Percentiles rank a stretch among this genome's conserved stretches.
Conservation (phyloP, 345 rosid species). For the Sonneratia caseolaris region DNA sequence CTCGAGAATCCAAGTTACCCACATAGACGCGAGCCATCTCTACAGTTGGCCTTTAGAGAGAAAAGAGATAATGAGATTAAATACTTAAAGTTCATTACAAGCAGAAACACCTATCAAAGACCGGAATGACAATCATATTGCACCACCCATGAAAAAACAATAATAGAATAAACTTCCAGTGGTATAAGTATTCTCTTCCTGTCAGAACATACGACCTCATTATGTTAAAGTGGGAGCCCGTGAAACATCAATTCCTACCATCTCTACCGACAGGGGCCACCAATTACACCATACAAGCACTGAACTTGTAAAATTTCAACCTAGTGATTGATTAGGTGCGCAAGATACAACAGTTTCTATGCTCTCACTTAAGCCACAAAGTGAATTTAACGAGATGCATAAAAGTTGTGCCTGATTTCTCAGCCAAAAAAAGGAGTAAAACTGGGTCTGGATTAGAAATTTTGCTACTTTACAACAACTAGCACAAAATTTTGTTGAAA, state of each 20-base stretch:
- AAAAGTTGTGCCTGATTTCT: background rate
- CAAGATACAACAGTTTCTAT: no score
- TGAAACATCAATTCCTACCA: no score
- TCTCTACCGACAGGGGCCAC: no score
- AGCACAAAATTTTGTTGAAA: no score
- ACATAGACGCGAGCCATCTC: slow-evolving; percentile 2
- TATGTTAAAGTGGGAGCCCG: no score
- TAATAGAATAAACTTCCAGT: no score
- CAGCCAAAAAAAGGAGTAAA: background rate
- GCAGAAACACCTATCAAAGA: background rate
- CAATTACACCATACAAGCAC: no score
- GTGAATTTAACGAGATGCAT: background rate
- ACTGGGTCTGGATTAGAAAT: background rate
- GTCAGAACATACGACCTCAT: no score
- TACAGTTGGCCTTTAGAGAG: background rate
- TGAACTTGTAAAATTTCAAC: background rate
- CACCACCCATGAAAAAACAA: background rate
- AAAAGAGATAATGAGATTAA: background rate
- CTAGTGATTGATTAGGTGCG: no score
- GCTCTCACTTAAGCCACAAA: background rate
- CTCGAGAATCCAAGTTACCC: slow-evolving; percentile 6
- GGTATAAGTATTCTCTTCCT: no score
- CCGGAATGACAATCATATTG: background rate
- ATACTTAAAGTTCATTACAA: background rate
- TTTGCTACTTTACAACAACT: no score